Evolutionary conservation across 371 early-diverging fungal genomes (phyloP).

Genomic region (Blakeslea trispora): DNA sequence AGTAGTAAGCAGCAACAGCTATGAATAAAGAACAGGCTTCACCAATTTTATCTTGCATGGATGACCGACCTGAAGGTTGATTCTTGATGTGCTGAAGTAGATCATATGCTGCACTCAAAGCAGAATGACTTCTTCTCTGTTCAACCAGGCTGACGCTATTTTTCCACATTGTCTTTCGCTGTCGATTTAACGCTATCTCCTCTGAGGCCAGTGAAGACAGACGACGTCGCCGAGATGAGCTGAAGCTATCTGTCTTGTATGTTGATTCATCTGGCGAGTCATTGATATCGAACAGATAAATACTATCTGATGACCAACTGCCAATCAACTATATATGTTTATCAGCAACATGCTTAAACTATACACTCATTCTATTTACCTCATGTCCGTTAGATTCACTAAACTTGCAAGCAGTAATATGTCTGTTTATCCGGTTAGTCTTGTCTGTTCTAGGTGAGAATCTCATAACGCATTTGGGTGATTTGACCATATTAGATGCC

Average conservation of each 20-base stretch:
- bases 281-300: constrained; percentile 64
- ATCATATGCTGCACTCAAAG: background rate
- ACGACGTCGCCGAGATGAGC: background rate
- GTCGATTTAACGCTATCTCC: background rate
- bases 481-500: constrained; percentile 8
- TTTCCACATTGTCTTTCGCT: background rate
- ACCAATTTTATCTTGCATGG: background rate
- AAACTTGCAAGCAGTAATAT: constrained; percentile 48
- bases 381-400: constrained; percentile 47
- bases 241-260: background rate
- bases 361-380: constrained; percentile 15
- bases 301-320: constrained; percentile 60
- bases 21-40: background rate
- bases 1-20: background rate
- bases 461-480: constrained; percentile 34
- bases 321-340: constrained; percentile 63
- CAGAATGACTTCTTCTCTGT: background rate
- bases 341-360: too few relatives aligned
- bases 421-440: constrained; percentile 20
- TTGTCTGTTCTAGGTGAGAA: constrained; percentile 26
- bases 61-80: background rate
- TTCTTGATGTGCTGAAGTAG: background rate
- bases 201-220: too few relatives aligned
- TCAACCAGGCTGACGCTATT: background rate
- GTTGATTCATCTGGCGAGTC: constrained; percentile 26